Evolutionary conservation across 228 moss, liverwort and hornwort species (phyloP).

Genomic region (Sphagnum magellanicum): DNA sequence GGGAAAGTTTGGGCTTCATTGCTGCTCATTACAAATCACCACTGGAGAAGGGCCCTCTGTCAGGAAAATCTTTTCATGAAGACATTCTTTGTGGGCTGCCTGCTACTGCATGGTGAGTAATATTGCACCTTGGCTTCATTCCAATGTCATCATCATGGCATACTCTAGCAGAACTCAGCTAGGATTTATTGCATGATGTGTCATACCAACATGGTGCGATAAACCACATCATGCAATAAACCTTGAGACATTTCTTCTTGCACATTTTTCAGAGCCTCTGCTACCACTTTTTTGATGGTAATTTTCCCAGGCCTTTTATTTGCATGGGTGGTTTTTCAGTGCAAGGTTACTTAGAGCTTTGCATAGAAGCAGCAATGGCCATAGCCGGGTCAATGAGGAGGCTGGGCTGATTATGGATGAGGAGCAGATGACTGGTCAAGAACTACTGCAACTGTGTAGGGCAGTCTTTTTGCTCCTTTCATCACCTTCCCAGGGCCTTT

Average conservation of each 20-base stretch:
- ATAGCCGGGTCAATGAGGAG: constrained; percentile 17
- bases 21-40: constrained; percentile 45
- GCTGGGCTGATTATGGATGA: constrained; percentile 17
- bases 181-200: too few relatives aligned
- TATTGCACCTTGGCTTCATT: neutral
- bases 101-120: constrained; percentile 59
- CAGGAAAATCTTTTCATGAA: constrained; percentile 12
- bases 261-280: too few relatives aligned
- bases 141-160: neutral
- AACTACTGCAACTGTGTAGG: constrained; percentile 66
- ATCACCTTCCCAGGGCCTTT: constrained; percentile 46
- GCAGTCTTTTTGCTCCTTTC: constrained; percentile 70
- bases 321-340: constrained; percentile 20
- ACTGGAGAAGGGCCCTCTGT: constrained; percentile 18
- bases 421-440: constrained; percentile 40
- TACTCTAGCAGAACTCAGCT: neutral
- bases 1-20: constrained; percentile 73
- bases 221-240: too few relatives aligned
- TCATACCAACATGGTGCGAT: too few relatives aligned
- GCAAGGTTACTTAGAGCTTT: constrained; percentile 51
- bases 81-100: constrained; percentile 33
- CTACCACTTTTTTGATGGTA: too few relatives aligned
- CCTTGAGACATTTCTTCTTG: too few relatives aligned
- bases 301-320: too few relatives aligned
- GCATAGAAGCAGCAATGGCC: constrained; percentile 45